A percentile compares a stretch with the other conserved stretches of the same genome.
phyloP scores from a whole-genome alignment of 352 stramenopile species.

The Phytophthora chlamydospora region DNA sequence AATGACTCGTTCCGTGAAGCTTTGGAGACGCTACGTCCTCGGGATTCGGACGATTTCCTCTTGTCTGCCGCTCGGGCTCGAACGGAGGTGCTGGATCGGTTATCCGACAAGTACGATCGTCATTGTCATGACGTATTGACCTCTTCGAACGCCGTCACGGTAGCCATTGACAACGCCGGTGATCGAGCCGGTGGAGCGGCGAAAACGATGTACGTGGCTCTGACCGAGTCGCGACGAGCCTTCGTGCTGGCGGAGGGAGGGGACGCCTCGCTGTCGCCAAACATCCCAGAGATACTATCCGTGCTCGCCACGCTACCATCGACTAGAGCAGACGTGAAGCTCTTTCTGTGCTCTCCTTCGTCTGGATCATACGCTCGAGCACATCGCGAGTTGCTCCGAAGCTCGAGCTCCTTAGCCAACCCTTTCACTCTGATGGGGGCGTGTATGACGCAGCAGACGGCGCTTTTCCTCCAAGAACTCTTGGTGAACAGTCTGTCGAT shows the following conservation, averaged over 20 bases:
- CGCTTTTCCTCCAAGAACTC: slow-evolving; percentile 32
- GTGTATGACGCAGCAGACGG: slow-evolving; percentile 45
- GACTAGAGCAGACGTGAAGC: slow-evolving; percentile 4
- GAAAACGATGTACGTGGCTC: slow-evolving; percentile 20
- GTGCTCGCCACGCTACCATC: slow-evolving; percentile 13
- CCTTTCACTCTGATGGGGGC: slow-evolving; percentile 32
- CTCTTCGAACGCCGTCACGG: slow-evolving; percentile 19
- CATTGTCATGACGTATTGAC: slow-evolving; percentile 26
- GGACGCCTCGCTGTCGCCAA: slow-evolving; percentile 5
- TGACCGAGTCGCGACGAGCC: slow-evolving; percentile 33
- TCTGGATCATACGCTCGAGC: slow-evolving; percentile 17
- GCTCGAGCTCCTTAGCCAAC: slow-evolving; percentile 11
- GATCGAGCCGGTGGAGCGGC: neutral
- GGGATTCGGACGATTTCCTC: slow-evolving; percentile 21
- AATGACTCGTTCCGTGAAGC: slow-evolving; percentile 35
- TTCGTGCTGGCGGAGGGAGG: slow-evolving; percentile 33
- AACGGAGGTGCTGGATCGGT: slow-evolving; percentile 30
- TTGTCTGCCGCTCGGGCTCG: slow-evolving; percentile 34
- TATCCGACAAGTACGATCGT: slow-evolving; percentile 34
- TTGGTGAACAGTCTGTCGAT: slow-evolving; percentile 26
- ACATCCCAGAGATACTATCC: slow-evolving; percentile 14
- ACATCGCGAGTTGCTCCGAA: slow-evolving; percentile 20
- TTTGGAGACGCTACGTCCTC: slow-evolving; percentile 23
- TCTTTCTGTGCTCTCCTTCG: slow-evolving; percentile 32
- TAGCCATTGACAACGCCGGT: slow-evolving; percentile 17